Evolutionary conservation across 495 filamentous ascomycete genomes (phyloP), one percentile per base, ranked within the genome.

Genomic region (Penicillium parvum): DNA sequence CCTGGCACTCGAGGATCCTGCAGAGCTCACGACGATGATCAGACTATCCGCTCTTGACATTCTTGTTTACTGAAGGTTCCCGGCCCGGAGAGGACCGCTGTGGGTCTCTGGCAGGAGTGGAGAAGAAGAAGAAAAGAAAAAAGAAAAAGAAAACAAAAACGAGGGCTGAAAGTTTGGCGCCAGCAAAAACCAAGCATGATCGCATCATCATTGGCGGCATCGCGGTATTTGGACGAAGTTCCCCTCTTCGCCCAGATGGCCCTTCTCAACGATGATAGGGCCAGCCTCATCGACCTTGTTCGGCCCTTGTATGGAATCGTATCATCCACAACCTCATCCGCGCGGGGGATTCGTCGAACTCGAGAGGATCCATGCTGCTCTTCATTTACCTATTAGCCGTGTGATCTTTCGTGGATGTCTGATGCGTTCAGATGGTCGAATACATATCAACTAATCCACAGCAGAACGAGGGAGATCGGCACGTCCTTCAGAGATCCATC

Each of bases 61-160:
- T 46, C 50, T 56, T 45, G 26, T 42, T 42, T 49, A 52, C 46
- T 55, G 54, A 60, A 61, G 55, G 51, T 61, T 61, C 26, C 55
- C 54, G 57, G 57, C 12, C 49, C 57, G 57, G 52, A 40, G 54
- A 50, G 54, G 51, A 61, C 54, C 57, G 57, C 46, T 50, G 57
- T 58, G 57, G 57, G 51, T 53, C 53, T n/a, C n/a, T n/a, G n/a
- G n/a, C n/a, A n/a, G n/a, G n/a, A n/a, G n/a, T n/a, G n/a, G n/a
- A n/a, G n/a, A n/a, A n/a, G n/a, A n/a, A n/a, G n/a, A n/a, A n/a
- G n/a, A n/a, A n/a, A n/a, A n/a, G n/a, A n/a, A n/a, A n/a, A n/a
- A n/a, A n/a, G n/a, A n/a, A 32, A 49, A 51, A 51, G 55, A 47
- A 58, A 47, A 17, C 22, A 14, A 44, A 45, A 45, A 51, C 32